Percentiles rank a stretch among this genome's conserved stretches.
Conservation (phyloP, 768 basidiomycete genomes). For the Trametes maxima region DNA sequence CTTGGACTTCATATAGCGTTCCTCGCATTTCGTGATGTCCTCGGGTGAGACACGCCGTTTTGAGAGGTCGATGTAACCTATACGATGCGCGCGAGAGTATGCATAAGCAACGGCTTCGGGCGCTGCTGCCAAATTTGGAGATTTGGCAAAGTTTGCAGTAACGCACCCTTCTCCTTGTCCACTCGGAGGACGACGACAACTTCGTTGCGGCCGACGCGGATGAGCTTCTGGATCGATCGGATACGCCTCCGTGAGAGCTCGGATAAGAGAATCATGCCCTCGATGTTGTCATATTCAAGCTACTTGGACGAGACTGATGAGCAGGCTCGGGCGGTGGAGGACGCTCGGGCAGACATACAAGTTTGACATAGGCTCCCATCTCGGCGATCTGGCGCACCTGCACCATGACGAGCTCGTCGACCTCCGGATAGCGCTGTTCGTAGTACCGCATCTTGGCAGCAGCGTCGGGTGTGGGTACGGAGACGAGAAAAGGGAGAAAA, state of each 20-base stretch:
- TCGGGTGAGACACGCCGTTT: constrained; percentile 98
- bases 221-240: constrained; percentile 95
- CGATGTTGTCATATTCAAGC: constrained; percentile 99
- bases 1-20: constrained; percentile 97
- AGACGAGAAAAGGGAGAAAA: neutral
- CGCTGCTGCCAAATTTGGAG: too few species aligned
- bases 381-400: constrained; percentile 99
- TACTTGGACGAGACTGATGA: constrained; percentile 35
- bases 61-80: constrained; percentile 98
- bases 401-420: constrained; percentile 99
- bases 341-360: constrained; percentile 55
- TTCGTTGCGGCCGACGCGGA: constrained; percentile 96
- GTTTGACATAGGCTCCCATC: constrained; percentile 99
- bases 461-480: neutral
- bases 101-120: neutral
- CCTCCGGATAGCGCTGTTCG: constrained; percentile 90
- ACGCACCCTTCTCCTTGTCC: constrained; percentile 94
- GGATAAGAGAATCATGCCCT: constrained; percentile 99
- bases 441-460: constrained; percentile 79
- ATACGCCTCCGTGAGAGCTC: constrained; percentile 97
- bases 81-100: neutral
- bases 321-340: neutral
- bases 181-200: constrained; percentile 97
- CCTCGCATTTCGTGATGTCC: constrained; percentile 98
- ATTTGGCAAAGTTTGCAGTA: neutral